Evolutionary conservation across 1,284 basidiomycete genomes (phyloP).

Genomic region (Austroboletus novae-zelandiae): DNA sequence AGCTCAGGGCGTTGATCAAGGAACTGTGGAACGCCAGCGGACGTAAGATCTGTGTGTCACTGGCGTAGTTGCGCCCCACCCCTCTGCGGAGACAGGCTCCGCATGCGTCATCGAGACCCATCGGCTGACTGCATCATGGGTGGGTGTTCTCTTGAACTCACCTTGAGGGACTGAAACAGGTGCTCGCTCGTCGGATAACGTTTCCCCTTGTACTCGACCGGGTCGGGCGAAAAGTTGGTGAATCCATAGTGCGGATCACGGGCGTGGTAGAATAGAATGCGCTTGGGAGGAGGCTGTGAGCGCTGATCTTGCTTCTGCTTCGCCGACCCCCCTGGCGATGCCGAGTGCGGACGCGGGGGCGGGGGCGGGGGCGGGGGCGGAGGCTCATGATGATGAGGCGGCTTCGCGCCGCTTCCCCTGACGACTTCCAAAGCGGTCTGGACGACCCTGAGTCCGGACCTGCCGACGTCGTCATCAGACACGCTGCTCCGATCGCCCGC

Average conservation of each 20-base stretch:
- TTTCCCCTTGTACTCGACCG: constrained; percentile 35
- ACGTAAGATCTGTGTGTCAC: constrained; percentile 19
- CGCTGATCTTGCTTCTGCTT: constrained; percentile 7
- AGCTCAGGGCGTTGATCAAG: constrained; percentile 36
- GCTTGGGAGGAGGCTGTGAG: constrained; percentile 12
- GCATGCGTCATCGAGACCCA: not conserved
- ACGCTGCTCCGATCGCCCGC: constrained; percentile 28
- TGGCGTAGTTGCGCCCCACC: not conserved
- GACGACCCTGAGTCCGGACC: constrained; percentile 23
- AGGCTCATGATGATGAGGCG: not conserved
- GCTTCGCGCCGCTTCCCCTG: constrained; percentile 6
- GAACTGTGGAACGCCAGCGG: constrained; percentile 23
- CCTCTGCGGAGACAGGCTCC: constrained; percentile 2
- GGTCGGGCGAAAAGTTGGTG: constrained; percentile 41
- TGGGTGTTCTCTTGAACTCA: constrained; percentile 11
- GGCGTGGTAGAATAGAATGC: constrained; percentile 32
- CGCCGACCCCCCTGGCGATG: constrained; percentile 13
- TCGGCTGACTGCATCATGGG: not conserved
- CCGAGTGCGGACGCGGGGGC: constrained; percentile 20
- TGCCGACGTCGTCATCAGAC: constrained; percentile 25
- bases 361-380: not conserved
- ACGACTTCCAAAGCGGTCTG: constrained; percentile 27
- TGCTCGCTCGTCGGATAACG: constrained; percentile 41
- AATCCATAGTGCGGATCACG: constrained; percentile 37
- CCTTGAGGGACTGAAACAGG: constrained; percentile 42